Evolutionary conservation across 805 yeast species (phyloP), one percentile per base, ranked within the genome.

Genomic region (Cyberlindnera lachancei): DNA sequence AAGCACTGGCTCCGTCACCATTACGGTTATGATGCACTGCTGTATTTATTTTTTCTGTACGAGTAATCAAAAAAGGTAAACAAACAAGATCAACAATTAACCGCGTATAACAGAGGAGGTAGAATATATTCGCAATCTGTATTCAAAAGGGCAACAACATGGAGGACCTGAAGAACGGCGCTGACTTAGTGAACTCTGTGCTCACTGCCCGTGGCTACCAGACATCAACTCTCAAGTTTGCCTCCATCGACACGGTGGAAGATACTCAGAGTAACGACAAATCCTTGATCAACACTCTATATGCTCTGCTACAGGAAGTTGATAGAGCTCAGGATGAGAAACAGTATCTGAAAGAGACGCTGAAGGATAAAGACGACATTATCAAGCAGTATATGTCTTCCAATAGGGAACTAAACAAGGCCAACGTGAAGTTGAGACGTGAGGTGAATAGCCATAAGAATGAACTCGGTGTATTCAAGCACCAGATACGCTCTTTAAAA

Each of bases 131-230:
- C n/a, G n/a, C n/a, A n/a, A n/a, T n/a, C n/a, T n/a, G n/a, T n/a
- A n/a, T n/a, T n/a, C n/a, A n/a, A n/a, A n/a, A n/a, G n/a, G n/a
- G n/a, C n/a, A n/a, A n/a, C n/a, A n/a, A n/a, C n/a, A 25, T 30
- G 24, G 44, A 42, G 13, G 41, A 42, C 4, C 36, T 42, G 25
- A 25, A 30, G 16, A 22, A 30, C 7, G 47, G 44, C 1, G 15
- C 44, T 3, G 41, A 39, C 14, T 31, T 43, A 7, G 38, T 43
- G 15, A 41, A 43, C 27, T 34, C 33, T 9, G 31, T 36, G 1
- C 33, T 43, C 4, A 29, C 30, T 10, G 38, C 45, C 2, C 42
- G 42, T 19, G 48, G 48, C 2, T 43, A 34, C 27, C 23, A 23
- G 7, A 23, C 11, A 8, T 26, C 18, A 8, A 15, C 18, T 11